phyloP scores from a whole-genome alignment of 2,329 filamentous ascomycete species.

The Alternaria sp. region DNA sequence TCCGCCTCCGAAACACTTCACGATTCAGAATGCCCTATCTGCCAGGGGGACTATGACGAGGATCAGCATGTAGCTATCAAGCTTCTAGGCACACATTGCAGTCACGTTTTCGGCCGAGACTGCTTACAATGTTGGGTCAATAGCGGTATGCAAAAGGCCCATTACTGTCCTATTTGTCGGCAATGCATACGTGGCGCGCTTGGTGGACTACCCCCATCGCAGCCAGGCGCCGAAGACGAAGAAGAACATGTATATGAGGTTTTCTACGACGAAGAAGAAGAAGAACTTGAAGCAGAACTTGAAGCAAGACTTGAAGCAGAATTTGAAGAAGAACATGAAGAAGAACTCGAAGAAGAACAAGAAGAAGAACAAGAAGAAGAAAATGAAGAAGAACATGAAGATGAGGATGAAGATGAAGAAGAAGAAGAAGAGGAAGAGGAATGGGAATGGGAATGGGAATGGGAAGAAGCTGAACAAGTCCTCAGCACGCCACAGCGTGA shows the following conservation, averaged over 20 bases:
- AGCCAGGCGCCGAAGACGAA: not conserved
- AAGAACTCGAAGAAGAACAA: no score
- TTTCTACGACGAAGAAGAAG: not conserved
- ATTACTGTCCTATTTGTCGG: not conserved
- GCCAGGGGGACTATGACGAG: not conserved
- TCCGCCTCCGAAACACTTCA: not conserved
- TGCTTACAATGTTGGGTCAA: slow-evolving; percentile 10
- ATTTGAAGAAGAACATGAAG: no score
- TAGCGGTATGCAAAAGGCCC: not conserved
- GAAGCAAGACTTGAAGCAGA: no score
- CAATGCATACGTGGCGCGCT: not conserved
- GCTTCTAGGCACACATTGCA: not conserved
- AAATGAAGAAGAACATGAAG: not conserved
- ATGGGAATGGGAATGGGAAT: not conserved
- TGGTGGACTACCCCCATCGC: not conserved
- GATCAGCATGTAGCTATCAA: not conserved
- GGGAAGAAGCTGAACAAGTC: not conserved
- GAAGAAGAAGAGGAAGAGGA: not conserved
- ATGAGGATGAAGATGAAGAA: not conserved
- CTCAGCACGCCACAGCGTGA: not conserved
- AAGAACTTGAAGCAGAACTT: not conserved
- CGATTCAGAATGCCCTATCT: slow-evolving; percentile 4
- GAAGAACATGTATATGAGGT: not conserved
- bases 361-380: no score
- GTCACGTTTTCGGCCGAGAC: slow-evolving; percentile 1